phyloP scores from a whole-genome alignment of 169 alveolate species.

The Plasmodium blacklocki region DNA sequence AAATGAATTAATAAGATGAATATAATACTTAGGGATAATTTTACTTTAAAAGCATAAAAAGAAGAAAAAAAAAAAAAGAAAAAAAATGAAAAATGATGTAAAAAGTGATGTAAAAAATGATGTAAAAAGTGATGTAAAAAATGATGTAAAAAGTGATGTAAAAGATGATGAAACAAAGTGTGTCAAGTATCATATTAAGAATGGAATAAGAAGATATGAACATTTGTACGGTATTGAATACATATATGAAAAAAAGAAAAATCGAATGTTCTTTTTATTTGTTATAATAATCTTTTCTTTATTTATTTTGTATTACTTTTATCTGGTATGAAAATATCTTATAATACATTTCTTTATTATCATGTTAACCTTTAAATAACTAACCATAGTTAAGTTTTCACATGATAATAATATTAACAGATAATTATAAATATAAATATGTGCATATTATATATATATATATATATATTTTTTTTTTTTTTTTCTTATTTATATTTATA shows the following conservation, averaged over 20 bases:
- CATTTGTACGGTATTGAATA: conserved; percentile 68
- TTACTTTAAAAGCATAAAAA: background rate
- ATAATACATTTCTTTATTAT: conserved; percentile 2
- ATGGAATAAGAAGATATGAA: conserved; percentile 67
- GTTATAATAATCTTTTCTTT: conserved; percentile 24
- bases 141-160: background rate
- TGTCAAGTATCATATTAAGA: conserved; percentile 20
- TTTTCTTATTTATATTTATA: conserved; percentile 1
- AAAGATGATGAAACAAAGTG: background rate
- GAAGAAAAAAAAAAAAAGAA: background rate
- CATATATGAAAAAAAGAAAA: conserved; percentile 54
- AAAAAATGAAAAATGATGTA: conserved; percentile 6
- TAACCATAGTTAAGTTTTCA: background rate
- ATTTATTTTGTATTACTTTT: conserved; percentile 43
- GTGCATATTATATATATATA: background rate
- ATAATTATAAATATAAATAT: background rate
- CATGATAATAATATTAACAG: background rate
- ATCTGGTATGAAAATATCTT: conserved; percentile 34
- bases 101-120: background rate
- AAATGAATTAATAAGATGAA: too few relatives aligned
- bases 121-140: background rate
- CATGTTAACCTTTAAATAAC: too few relatives aligned
- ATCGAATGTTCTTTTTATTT: conserved; percentile 15
- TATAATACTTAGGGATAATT: too few relatives aligned
- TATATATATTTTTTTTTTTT: background rate